Percentiles rank a stretch among this genome's conserved stretches.
phyloP scores from a whole-genome alignment of 129 eudicot genomes.

The Sambucus nigra region DNA sequence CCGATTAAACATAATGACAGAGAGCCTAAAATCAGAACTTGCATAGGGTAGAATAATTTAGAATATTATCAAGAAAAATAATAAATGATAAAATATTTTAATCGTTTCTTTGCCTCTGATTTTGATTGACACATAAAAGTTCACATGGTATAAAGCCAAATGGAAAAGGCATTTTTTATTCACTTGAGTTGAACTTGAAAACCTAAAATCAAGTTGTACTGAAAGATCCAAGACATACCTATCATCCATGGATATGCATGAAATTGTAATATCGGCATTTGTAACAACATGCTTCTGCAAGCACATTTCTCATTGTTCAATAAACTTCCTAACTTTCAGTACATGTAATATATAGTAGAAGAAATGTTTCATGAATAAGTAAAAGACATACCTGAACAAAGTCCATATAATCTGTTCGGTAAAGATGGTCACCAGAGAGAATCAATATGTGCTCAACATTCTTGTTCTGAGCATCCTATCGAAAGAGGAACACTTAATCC shows the following conservation, averaged over 20 bases:
- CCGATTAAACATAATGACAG: too few relatives aligned
- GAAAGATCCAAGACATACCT: constrained; percentile 31
- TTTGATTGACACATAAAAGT: neutral
- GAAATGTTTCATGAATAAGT: neutral
- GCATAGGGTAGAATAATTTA: too few relatives aligned
- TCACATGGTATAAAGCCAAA: neutral
- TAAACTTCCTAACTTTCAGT: neutral
- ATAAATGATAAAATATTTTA: too few relatives aligned
- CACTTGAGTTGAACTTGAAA: too few relatives aligned
- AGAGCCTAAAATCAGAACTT: too few relatives aligned
- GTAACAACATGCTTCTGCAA: constrained; percentile 74
- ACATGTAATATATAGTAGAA: neutral
- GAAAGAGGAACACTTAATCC: neutral
- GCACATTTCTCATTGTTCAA: constrained; percentile 6
- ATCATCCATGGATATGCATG: constrained; percentile 90
- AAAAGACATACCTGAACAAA: constrained; percentile 56
- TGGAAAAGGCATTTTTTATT: neutral
- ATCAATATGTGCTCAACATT: constrained; percentile 70
- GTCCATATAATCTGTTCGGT: constrained; percentile 90
- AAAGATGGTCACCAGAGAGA: constrained; percentile 86
- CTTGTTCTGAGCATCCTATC: constrained; percentile 73
- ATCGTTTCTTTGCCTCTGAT: too few relatives aligned
- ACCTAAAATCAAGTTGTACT: neutral
- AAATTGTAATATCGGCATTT: constrained; percentile 84
- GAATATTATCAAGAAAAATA: too few relatives aligned